phyloP scores from a whole-genome alignment of 2,329 filamentous ascomycete genomes.

The Fusarium bactridioides region DNA sequence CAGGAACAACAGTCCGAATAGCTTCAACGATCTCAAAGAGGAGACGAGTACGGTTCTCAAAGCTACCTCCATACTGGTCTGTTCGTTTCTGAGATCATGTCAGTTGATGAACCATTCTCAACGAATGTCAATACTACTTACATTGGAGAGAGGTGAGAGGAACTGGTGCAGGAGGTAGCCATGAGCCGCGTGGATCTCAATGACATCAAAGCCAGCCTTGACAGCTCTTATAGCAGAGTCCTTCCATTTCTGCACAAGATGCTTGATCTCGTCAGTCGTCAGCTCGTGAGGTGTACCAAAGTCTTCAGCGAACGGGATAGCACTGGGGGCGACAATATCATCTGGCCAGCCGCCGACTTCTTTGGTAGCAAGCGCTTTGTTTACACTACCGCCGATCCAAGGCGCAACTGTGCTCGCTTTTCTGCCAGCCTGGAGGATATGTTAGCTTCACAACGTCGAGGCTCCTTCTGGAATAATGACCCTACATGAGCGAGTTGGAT shows the following conservation, averaged over 20 bases:
- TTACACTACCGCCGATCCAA: constrained; percentile 65
- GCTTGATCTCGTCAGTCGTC: constrained; percentile 72
- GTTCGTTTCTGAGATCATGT: constrained; percentile 57
- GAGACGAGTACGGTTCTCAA: constrained; percentile 72
- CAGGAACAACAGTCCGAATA: constrained; percentile 61
- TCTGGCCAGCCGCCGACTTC: constrained; percentile 65
- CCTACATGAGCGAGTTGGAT: constrained; percentile 79
- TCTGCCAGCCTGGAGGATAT: constrained; percentile 61
- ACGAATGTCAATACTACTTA: constrained; percentile 34
- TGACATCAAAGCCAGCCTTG: constrained; percentile 75
- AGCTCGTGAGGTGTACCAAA: constrained; percentile 72
- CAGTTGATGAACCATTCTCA: not conserved
- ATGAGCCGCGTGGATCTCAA: constrained; percentile 73
- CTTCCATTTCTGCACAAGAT: constrained; percentile 69
- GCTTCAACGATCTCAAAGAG: constrained; percentile 62
- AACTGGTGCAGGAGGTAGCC: constrained; percentile 75
- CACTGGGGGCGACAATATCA: constrained; percentile 60
- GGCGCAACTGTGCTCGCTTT: constrained; percentile 69
- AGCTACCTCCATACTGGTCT: constrained; percentile 70
- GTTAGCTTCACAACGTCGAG: not conserved
- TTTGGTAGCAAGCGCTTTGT: constrained; percentile 60
- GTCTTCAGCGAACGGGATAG: constrained; percentile 66
- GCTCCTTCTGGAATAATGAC: not conserved
- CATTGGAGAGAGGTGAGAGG: constrained; percentile 65
- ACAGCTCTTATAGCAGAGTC: constrained; percentile 67